Evolutionary conservation across 2,329 filamentous ascomycete species (phyloP).

Genomic region (Acephala macrosclerotiorum): DNA sequence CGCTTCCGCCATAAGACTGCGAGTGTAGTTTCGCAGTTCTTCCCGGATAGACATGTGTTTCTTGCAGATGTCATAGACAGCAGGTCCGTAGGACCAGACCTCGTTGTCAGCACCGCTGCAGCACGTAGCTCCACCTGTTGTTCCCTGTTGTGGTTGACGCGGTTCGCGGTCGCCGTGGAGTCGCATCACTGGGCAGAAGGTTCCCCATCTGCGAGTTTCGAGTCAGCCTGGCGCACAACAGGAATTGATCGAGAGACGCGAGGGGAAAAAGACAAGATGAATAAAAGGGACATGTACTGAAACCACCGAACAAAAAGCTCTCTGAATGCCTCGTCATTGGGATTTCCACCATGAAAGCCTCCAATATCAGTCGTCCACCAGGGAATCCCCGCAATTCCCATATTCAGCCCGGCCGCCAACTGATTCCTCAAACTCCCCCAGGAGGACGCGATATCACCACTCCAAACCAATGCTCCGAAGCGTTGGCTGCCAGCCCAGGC

Average conservation of each 20-base stretch:
- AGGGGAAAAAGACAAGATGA: no score
- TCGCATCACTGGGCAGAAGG: slow-evolving; percentile 72
- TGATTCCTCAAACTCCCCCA: slow-evolving; percentile 68
- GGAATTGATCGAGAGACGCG: no score
- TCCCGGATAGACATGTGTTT: slow-evolving; percentile 67
- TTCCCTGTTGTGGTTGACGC: slow-evolving; percentile 50
- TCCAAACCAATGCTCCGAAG: slow-evolving; percentile 72
- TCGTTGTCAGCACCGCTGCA: slow-evolving; percentile 62
- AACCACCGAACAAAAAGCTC: slow-evolving; percentile 74
- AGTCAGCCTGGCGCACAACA: no score
- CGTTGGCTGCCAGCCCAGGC: slow-evolving; percentile 67
- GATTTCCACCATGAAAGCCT: slow-evolving; percentile 71
- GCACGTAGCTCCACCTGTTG: slow-evolving; percentile 32
- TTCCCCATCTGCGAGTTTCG: no score
- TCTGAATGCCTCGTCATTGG: slow-evolving; percentile 60
- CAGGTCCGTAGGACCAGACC: slow-evolving; percentile 70
- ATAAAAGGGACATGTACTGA: no score
- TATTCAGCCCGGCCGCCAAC: slow-evolving; percentile 68
- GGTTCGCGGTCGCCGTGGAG: slow-evolving; percentile 72
- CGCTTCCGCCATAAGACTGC: slow-evolving; percentile 64
- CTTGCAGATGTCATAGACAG: slow-evolving; percentile 65
- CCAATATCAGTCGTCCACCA: slow-evolving; percentile 79
- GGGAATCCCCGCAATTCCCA: slow-evolving; percentile 68
- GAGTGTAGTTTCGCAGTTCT: slow-evolving; percentile 62
- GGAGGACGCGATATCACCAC: slow-evolving; percentile 70